Evolutionary conservation across 169 alveolate genomes (phyloP), one percentile per base, ranked within the genome.

Genomic region (Eimeria necatrix): DNA sequence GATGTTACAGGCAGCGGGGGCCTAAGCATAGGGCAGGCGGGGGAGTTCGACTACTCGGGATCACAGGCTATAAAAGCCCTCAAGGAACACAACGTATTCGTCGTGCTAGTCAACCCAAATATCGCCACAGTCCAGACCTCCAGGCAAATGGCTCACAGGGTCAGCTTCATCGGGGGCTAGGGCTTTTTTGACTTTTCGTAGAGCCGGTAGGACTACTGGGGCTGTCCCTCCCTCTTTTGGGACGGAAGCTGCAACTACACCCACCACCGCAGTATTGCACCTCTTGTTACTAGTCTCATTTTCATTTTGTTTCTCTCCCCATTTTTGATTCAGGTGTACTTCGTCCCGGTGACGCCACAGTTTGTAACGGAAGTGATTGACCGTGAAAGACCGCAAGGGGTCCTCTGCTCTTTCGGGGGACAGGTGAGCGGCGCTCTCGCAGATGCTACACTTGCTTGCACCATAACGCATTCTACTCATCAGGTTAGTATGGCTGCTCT

Each of bases 111-210:
- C 94, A 98, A 98, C 96, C 98, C 99, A 41, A 98, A 98, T 93
- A 97, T 98, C 68, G 99, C 99, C 53, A 98, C 99, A 1, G 99
- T 98, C 51, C 99, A 98, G 93, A 98, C 99, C 6, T 96, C 98
- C 73, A 91, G 95, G 88, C 98, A 98, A 32, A 71, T 97, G 91
- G 98, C 98, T 24, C 97, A 92, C 87, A 48, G 56, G 91, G 95
- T 91, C 41, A 32, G 83, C 73, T 32, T 32, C 41, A 32, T 32
- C 41, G 41, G 41, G 41, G 41, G 41, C 41, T 32, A 26, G 8
- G 86, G 26, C 24, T 18, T 16, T 0, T 4, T n/a, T 71, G 24
- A 10, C 2, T 16, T 12, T 59, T 16, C 20, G 20, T 59, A 20
- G 14, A 59, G 41, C 41, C 41, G 41, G 41, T 32, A 32, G 41